Percentiles rank a stretch among this genome's conserved stretches.
Conservation (phyloP, 1,284 basidiomycete species). For the Somion occarium region DNA sequence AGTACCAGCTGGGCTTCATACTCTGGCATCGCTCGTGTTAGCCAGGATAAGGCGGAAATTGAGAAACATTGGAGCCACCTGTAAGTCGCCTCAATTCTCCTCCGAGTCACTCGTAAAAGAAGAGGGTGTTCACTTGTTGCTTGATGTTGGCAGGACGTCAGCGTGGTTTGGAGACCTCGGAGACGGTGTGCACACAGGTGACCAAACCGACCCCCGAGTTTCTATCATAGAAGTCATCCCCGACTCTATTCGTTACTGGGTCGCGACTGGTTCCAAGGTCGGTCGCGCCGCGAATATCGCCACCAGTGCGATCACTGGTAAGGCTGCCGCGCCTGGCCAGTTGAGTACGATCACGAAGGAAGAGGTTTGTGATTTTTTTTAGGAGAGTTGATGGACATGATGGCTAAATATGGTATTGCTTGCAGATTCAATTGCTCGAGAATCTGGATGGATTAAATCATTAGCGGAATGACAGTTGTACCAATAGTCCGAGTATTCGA, state of each 20-base stretch:
- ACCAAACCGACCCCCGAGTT: constrained; percentile 77
- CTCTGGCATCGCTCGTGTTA: constrained; percentile 68
- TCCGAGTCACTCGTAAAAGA: neutral
- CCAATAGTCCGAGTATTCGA: no score
- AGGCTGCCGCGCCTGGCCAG: constrained; percentile 57
- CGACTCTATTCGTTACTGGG: constrained; percentile 78
- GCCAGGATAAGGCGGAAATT: constrained; percentile 60
- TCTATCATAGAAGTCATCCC: constrained; percentile 80
- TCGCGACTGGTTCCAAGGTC: constrained; percentile 43
- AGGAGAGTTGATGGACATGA: neutral
- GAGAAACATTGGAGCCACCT: constrained; percentile 64
- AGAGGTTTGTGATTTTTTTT: constrained; percentile 41
- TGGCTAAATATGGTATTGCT: neutral
- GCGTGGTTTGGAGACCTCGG: constrained; percentile 88
- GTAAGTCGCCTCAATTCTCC: no score
- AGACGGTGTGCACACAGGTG: constrained; percentile 84
- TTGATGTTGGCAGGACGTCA: constrained; percentile 38
- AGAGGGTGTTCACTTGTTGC: constrained; percentile 1
- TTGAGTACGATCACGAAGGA: constrained; percentile 55
- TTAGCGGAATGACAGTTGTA: no score
- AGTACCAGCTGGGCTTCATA: constrained; percentile 85
- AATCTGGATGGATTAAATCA: no score
- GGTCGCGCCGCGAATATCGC: constrained; percentile 48
- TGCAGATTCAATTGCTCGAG: no score
- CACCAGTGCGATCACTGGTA: constrained; percentile 50